Conservation (phyloP, 805 yeast genomes). For the Yamadazyma phyllophila region DNA sequence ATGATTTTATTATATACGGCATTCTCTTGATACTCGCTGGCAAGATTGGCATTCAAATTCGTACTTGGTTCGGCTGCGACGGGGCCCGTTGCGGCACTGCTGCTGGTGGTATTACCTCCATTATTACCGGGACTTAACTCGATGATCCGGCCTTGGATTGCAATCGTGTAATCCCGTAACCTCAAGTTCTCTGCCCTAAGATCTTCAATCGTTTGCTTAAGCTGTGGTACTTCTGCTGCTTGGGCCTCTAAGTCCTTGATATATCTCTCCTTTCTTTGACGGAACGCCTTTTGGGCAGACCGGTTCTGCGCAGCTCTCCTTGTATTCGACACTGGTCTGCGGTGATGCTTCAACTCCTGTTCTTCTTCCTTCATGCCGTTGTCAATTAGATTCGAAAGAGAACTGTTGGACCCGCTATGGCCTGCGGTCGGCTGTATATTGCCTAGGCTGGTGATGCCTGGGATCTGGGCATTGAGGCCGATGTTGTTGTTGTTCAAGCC, state of each 20-base stretch:
- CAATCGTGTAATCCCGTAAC: conserved; percentile 69
- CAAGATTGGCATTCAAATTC: background rate
- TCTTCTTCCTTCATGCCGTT: background rate
- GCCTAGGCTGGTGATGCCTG: background rate
- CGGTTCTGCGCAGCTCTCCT: conserved; percentile 92
- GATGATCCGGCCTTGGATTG: conserved; percentile 64
- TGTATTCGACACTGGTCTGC: conserved; percentile 52
- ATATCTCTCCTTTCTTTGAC: conserved; percentile 78
- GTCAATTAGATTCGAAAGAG: background rate
- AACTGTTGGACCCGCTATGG: background rate
- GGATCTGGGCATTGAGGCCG: background rate
- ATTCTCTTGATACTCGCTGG: background rate
- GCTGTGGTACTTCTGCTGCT: conserved; percentile 59
- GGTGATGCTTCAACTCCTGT: background rate
- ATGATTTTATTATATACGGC: conserved; percentile 5
- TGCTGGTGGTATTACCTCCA: too few species aligned
- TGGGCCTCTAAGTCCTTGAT: conserved; percentile 76
- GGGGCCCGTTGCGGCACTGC: background rate
- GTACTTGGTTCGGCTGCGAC: background rate
- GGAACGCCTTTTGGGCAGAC: conserved; percentile 87
- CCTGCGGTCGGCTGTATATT: background rate
- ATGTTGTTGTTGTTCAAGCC: background rate
- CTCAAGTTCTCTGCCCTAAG: conserved; percentile 68
- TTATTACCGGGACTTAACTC: conserved; percentile 31
- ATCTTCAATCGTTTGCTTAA: conserved; percentile 64